Evolutionary conservation across 2,329 filamentous ascomycete genomes (phyloP).

Genomic region (Verticillium nonalfalfae): DNA sequence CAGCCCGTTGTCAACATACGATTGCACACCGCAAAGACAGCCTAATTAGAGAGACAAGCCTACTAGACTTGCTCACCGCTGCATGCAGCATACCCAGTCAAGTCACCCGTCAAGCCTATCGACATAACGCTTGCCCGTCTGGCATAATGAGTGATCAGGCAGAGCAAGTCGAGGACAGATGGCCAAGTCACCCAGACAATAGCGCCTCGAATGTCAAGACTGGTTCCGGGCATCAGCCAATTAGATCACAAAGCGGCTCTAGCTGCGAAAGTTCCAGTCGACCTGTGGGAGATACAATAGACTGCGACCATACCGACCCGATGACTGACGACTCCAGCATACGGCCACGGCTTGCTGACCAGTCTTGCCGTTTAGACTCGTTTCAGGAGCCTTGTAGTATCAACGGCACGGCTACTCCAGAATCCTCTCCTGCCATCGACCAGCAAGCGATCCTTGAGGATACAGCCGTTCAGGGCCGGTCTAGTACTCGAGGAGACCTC

Average conservation of each 20-base stretch:
- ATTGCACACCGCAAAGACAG: background rate
- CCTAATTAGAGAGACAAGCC: background rate
- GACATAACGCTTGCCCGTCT: background rate
- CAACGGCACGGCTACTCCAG: background rate
- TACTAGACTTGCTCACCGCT: background rate
- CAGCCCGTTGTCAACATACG: too few relatives aligned
- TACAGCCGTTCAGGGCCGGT: background rate
- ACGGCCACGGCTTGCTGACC: background rate
- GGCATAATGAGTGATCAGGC: background rate
- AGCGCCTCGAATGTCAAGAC: background rate
- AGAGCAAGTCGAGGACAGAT: background rate
- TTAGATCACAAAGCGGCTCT: background rate
- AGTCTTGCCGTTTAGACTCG: background rate
- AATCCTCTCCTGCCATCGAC: background rate
- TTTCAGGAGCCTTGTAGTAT: background rate
- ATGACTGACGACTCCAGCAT: background rate
- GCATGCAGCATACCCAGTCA: background rate
- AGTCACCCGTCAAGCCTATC: background rate
- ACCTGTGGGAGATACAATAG: background rate
- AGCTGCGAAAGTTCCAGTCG: background rate
- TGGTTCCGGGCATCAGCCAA: background rate
- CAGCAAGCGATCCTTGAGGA: background rate
- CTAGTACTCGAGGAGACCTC: background rate
- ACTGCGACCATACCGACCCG: background rate
- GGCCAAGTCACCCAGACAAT: background rate